phyloP scores from a whole-genome alignment of 225 moss, liverwort and hornwort genomes.

The Pleurozium schreberi region DNA sequence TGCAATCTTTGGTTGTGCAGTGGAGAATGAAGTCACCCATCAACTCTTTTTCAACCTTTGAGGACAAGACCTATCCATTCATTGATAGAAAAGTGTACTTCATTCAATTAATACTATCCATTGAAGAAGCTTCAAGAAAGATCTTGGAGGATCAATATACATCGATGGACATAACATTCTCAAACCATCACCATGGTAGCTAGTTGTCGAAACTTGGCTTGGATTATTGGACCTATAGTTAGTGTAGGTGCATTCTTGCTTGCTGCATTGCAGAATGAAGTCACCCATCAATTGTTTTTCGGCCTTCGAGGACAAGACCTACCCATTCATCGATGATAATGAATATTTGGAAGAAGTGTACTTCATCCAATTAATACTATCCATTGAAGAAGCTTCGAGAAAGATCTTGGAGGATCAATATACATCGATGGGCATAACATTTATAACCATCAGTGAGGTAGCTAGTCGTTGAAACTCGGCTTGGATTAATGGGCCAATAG shows the following conservation, averaged over 20 bases:
- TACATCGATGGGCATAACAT: neutral
- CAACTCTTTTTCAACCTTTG: too few relatives aligned
- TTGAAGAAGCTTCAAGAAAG: neutral
- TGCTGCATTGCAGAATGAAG: too few relatives aligned
- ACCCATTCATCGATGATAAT: too few relatives aligned
- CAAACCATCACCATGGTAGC: neutral
- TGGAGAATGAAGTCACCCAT: too few relatives aligned
- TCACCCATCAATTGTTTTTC: too few relatives aligned
- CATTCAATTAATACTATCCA: rapidly evolving
- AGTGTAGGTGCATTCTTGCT: neutral
- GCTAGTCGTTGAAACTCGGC: too few relatives aligned
- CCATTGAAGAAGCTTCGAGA: neutral
- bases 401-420: neutral
- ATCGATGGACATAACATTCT: neutral
- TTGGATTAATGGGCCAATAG: neutral
- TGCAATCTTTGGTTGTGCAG: too few relatives aligned
- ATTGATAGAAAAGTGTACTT: too few relatives aligned
- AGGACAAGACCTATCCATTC: too few relatives aligned
- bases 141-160: neutral
- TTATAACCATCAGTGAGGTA: neutral
- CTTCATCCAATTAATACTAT: neutral
- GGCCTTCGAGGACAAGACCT: too few relatives aligned
- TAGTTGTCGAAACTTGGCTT: too few relatives aligned
- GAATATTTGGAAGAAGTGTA: neutral
- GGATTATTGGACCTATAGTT: neutral